A percentile compares a stretch with the other conserved stretches of the same genome.
Conservation (phyloP, 2,329 filamentous ascomycete species). For the Colletotrichum siamense region DNA sequence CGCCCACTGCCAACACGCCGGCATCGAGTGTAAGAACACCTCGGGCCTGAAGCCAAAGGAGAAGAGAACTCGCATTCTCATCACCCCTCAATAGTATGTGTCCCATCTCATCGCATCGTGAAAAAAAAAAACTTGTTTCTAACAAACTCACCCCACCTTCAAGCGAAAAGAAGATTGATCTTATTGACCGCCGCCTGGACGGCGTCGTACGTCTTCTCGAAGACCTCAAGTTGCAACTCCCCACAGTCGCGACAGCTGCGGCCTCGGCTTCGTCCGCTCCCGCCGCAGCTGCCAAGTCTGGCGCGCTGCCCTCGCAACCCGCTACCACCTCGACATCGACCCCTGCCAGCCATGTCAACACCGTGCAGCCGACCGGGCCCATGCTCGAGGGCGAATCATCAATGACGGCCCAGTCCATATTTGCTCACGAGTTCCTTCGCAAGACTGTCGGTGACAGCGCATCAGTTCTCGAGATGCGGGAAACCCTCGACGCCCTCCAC, state of each 20-base stretch:
- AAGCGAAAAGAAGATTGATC: constrained; percentile 43
- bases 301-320: neutral
- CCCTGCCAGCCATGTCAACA: constrained; percentile 22
- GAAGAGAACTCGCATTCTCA: constrained; percentile 12
- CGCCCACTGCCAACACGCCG: constrained; percentile 8
- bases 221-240: constrained; percentile 34
- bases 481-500: constrained; percentile 39
- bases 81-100: neutral
- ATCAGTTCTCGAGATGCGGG: constrained; percentile 35
- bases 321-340: neutral
- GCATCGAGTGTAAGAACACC: constrained; percentile 12
- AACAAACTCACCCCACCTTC: neutral
- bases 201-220: constrained; percentile 36
- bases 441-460: constrained; percentile 37
- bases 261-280: neutral
- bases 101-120: neutral
- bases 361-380: constrained; percentile 28
- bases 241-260: constrained; percentile 5
- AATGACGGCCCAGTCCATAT: constrained; percentile 49
- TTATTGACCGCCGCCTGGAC: constrained; percentile 40
- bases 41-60: constrained; percentile 10
- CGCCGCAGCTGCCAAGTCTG: neutral
- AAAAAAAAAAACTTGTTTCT: neutral
- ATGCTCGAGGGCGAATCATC: constrained; percentile 51
- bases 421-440: constrained; percentile 50